Percentiles rank a stretch among this genome's conserved stretches.
Conservation (phyloP, 176 grass and related monocot genomes). For the Zoysia japonica region DNA sequence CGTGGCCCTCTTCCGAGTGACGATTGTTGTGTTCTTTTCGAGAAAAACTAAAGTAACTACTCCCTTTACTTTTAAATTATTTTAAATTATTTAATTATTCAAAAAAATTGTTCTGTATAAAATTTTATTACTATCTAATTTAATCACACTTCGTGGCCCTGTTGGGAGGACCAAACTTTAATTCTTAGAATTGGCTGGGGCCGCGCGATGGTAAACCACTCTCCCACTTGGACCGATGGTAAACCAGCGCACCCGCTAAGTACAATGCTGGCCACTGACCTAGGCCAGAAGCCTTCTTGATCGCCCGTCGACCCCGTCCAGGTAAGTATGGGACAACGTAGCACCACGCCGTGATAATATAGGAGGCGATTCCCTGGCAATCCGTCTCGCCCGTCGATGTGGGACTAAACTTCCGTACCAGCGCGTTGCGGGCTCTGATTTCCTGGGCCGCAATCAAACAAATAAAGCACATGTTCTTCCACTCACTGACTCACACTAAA, state of each 20-base stretch:
- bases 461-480: too few species aligned
- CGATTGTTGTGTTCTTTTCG: too few species aligned
- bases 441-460: too few species aligned
- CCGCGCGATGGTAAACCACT: slow-evolving; percentile 73
- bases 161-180: background rate
- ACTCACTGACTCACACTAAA: too few species aligned
- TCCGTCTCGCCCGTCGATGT: background rate
- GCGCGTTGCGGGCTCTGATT: background rate
- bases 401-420: slow-evolving; percentile 21
- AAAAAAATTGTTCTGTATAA: too few species aligned
- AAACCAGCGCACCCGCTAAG: slow-evolving; percentile 35
- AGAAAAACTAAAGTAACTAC: background rate
- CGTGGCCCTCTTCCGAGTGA: background rate
- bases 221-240: slow-evolving; percentile 52
- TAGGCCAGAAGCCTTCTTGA: slow-evolving; percentile 40
- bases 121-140: too few species aligned
- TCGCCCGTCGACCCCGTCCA: slow-evolving; percentile 46
- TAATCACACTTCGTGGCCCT: too few species aligned
- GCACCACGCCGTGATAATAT: accelerated
- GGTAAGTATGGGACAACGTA: background rate
- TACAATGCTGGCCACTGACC: slow-evolving; percentile 43
- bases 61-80: too few species aligned
- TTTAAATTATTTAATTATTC: too few species aligned
- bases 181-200: slow-evolving; percentile 39
- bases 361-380: accelerated